phyloP scores from a whole-genome alignment of 1,284 basidiomycete species.

The Cryptococcus sp. region DNA sequence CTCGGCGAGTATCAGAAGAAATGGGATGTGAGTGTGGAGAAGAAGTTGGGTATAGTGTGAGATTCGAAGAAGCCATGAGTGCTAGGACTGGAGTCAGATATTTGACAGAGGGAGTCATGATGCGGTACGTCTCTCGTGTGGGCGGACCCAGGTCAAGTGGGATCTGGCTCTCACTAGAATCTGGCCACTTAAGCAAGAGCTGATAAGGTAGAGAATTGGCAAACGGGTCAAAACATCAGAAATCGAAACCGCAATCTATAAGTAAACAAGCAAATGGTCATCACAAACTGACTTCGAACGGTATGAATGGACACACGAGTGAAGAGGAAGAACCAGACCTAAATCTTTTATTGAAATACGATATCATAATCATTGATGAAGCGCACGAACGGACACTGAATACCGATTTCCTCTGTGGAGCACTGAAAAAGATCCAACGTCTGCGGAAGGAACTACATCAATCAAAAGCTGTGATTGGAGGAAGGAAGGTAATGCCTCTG shows the following conservation, averaged over 20 bases:
- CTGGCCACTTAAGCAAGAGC: not conserved
- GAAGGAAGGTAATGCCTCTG: conserved; percentile 49
- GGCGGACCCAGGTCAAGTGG: too few species aligned
- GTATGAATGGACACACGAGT: not conserved
- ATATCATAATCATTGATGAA: conserved; percentile 89
- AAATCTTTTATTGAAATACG: conserved; percentile 71
- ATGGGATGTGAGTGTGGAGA: conserved; percentile 65
- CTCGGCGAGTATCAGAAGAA: conserved; percentile 81
- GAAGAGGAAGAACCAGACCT: conserved; percentile 6
- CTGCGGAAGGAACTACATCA: conserved; percentile 57
- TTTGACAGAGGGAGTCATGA: conserved; percentile 94
- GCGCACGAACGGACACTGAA: conserved; percentile 94
- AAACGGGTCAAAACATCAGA: conserved; percentile 11
- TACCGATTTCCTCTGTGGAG: conserved; percentile 90
- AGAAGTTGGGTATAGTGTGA: conserved; percentile 87
- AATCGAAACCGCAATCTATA: not conserved
- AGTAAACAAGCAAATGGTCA: conserved; percentile 1
- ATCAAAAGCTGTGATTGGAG: conserved; percentile 43
- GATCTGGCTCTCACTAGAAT: not conserved
- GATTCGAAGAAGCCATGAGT: conserved; percentile 81
- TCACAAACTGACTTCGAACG: too few species aligned
- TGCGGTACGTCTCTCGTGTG: conserved; percentile 86
- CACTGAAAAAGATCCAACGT: conserved; percentile 78
- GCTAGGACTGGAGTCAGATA: conserved; percentile 76
- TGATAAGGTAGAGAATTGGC: conserved; percentile 19